Evolutionary conservation across 2,329 filamentous ascomycete genomes (phyloP), one percentile per base, ranked within the genome.

Genomic region (Canariomyces notabilis): DNA sequence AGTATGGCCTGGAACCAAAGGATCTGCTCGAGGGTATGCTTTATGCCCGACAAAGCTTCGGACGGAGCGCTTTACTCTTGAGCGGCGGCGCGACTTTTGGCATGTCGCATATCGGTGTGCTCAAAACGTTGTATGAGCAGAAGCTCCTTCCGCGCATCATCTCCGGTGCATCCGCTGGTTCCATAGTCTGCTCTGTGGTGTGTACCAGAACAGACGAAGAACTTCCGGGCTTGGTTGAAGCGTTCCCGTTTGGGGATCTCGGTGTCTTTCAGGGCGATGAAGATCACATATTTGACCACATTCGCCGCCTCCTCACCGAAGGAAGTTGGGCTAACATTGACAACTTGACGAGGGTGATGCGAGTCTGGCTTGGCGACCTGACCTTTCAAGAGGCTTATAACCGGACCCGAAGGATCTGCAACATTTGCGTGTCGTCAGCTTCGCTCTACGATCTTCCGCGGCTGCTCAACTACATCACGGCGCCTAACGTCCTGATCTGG

Each of bases 381-480:
- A 97, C 91, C 0, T 97, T 97, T 57, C 87, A 91, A 60, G 91
- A 97, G 66, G 89, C 89, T 1, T 96, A 96, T 69, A 95, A 95
- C 62, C 83, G 89, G n/a, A 95, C 90, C 0, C 80, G 89, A 21
- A 80, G 89, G 48, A 90, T 96, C 51, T 79, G 95, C 60, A 97
- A 96, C 63, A 95, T 97, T 31, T 90, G 87, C 48, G 90, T 97
- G 6, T 95, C 90, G 0, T 89, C 87, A 2, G 86, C 88, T 1
- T 88, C 87, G 14, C 77, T 91, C 44, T 93, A 94, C 64, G 90
- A 96, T 62, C 73, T 95, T 14, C 91, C 90, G 0, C 75, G 87
- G 31, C 71, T 97, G 0, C 75, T 97, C 56, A 97, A 97, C 64
- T 96, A 95, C 60, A 79, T 95, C 49, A 96, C 91, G 0, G 86